Percentiles rank a stretch among this genome's conserved stretches.
Conservation (phyloP, 768 basidiomycete genomes). For the Russula sp. region DNA sequence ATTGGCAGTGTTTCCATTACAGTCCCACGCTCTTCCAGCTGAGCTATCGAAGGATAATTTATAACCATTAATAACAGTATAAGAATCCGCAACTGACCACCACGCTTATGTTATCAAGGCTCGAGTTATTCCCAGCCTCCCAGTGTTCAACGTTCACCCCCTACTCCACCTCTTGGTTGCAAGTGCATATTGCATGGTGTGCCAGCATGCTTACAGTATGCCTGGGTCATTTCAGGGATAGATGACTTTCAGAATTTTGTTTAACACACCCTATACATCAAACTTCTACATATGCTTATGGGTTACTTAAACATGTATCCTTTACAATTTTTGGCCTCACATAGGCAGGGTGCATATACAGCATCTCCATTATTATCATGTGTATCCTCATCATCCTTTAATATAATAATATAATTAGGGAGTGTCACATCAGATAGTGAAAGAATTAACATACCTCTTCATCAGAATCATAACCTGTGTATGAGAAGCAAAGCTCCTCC, state of each 20-base stretch:
- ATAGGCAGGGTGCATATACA: conserved; percentile 43
- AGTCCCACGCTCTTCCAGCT: conserved; percentile 22
- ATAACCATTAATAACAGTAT: background rate
- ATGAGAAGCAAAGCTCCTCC: conserved; percentile 76
- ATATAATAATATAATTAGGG: background rate
- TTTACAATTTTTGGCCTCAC: conserved; percentile 46
- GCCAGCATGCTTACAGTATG: too few species aligned
- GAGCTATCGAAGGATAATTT: conserved; percentile 13
- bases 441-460: conserved; percentile 21
- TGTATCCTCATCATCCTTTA: conserved; percentile 5
- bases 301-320: conserved; percentile 30
- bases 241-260: too few species aligned
- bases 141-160: too few species aligned
- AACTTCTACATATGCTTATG: too few species aligned
- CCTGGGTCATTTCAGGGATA: too few species aligned
- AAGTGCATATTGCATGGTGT: too few species aligned
- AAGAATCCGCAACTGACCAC: background rate
- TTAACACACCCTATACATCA: too few species aligned
- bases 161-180: too few species aligned
- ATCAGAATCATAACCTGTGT: conserved; percentile 44
- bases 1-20: conserved; percentile 9
- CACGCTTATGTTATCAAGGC: too few species aligned
- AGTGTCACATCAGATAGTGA: background rate
- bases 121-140: too few species aligned
- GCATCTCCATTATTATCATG: conserved; percentile 29